phyloP scores from a whole-genome alignment of 139 green algal species.

The Chlorella vulgaris region DNA sequence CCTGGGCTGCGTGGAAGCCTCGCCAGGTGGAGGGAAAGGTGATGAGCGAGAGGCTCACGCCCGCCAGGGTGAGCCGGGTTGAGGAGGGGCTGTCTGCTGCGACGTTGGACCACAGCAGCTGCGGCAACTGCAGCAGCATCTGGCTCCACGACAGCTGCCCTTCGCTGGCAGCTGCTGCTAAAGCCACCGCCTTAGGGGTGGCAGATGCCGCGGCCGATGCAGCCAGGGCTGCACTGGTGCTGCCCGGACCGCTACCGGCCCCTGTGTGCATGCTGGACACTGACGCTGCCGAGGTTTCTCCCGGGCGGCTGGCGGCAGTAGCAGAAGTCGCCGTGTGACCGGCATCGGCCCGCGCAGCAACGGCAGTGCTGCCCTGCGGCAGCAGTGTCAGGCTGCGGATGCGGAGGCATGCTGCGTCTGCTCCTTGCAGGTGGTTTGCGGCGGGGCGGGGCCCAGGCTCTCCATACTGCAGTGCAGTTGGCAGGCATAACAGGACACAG shows the following conservation, averaged over 20 bases:
- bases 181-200: not conserved
- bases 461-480: conserved; percentile 39
- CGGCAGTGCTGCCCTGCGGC: conserved; percentile 22
- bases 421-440: conserved; percentile 41
- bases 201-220: not conserved
- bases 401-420: conserved; percentile 40
- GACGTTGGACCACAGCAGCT: conserved; percentile 34
- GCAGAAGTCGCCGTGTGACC: too few relatives aligned
- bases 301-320: not conserved
- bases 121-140: conserved; percentile 29
- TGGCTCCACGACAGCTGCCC: conserved; percentile 9
- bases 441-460: conserved; percentile 52
- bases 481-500: not conserved
- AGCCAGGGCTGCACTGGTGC: not conserved
- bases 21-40: conserved; percentile 38
- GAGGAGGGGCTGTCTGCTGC: conserved; percentile 18
- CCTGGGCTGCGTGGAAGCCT: conserved; percentile 12
- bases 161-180: not conserved
- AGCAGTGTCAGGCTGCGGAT: conserved; percentile 43
- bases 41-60: conserved; percentile 40
- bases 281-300: not conserved
- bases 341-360: not conserved
- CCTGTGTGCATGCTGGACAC: not conserved
- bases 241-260: not conserved
- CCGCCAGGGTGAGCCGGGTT: conserved; percentile 31